Evolutionary conservation across 2,329 filamentous ascomycete species (phyloP).

Genomic region (Penicillium crustosum): DNA sequence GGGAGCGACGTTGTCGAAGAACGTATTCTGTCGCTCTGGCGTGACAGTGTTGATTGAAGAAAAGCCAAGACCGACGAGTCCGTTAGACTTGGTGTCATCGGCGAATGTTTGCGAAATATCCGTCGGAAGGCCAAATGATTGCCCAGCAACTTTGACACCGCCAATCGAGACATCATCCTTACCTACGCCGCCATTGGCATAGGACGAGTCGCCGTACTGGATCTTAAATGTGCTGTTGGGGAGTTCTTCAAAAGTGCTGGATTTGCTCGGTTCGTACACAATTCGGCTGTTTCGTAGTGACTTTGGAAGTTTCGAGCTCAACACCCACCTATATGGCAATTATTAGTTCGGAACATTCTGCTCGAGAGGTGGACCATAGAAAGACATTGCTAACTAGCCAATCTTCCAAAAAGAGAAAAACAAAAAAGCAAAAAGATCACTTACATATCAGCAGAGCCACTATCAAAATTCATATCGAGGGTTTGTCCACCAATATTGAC

Average conservation of each 20-base stretch:
- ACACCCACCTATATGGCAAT: slow-evolving; percentile 59
- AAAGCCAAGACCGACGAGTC: slow-evolving; percentile 69
- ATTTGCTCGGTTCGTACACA: slow-evolving; percentile 56
- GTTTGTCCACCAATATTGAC: slow-evolving; percentile 69
- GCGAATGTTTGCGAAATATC: slow-evolving; percentile 59
- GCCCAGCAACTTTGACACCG: slow-evolving; percentile 59
- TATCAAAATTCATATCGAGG: slow-evolving; percentile 70
- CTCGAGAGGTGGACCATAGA: background rate
- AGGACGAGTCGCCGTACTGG: slow-evolving; percentile 67
- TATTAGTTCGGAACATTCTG: background rate
- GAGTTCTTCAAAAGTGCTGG: slow-evolving; percentile 51
- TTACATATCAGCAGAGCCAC: slow-evolving; percentile 70
- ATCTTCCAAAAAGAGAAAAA: too few species aligned
- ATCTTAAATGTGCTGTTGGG: slow-evolving; percentile 60
- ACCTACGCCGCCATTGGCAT: slow-evolving; percentile 62
- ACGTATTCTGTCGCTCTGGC: slow-evolving; percentile 66
- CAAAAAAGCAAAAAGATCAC: slow-evolving; percentile 24
- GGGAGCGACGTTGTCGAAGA: slow-evolving; percentile 69
- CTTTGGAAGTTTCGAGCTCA: slow-evolving; percentile 60
- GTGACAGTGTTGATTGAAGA: slow-evolving; percentile 63
- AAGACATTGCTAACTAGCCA: background rate
- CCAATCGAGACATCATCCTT: slow-evolving; percentile 68
- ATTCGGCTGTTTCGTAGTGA: slow-evolving; percentile 52
- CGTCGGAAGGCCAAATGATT: slow-evolving; percentile 68
- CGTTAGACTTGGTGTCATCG: slow-evolving; percentile 61